Conservation (phyloP, 2,329 filamentous ascomycete genomes). For the Tolypocladium endophyticum region DNA sequence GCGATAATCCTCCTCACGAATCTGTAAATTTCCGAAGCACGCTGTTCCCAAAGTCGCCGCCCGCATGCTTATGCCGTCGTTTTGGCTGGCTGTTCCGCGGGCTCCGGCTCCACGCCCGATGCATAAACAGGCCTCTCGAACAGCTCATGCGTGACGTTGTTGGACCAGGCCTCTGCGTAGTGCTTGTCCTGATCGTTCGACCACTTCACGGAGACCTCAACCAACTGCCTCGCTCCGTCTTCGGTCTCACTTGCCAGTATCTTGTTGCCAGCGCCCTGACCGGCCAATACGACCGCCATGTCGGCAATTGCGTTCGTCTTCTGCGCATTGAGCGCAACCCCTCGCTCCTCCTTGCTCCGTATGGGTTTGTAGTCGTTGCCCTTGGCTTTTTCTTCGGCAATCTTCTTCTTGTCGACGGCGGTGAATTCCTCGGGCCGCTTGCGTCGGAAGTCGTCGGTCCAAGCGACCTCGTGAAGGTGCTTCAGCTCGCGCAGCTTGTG, state of each 20-base stretch:
- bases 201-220: conserved; percentile 41
- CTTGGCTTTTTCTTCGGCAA: conserved; percentile 16
- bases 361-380: conserved; percentile 20
- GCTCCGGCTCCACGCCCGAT: background rate
- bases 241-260: conserved; percentile 19
- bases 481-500: conserved; percentile 56
- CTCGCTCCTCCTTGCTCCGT: conserved; percentile 33
- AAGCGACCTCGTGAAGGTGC: conserved; percentile 50
- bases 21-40: too few relatives aligned
- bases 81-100: conserved; percentile 1
- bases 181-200: conserved; percentile 34
- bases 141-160: conserved; percentile 41
- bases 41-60: too few relatives aligned
- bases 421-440: conserved; percentile 24
- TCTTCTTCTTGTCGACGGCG: conserved; percentile 21
- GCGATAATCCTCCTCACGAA: background rate
- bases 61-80: background rate
- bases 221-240: conserved; percentile 15
- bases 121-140: conserved; percentile 16
- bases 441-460: conserved; percentile 38
- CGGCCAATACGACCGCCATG: conserved; percentile 46
- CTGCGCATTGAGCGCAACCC: conserved; percentile 45
- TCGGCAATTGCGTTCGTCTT: conserved; percentile 53
- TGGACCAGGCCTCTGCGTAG: conserved; percentile 37
- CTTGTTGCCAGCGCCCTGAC: conserved; percentile 39